phyloP scores from a whole-genome alignment of 2,329 filamentous ascomycete genomes.

The Pseudogymnoascus verrucosus region DNA sequence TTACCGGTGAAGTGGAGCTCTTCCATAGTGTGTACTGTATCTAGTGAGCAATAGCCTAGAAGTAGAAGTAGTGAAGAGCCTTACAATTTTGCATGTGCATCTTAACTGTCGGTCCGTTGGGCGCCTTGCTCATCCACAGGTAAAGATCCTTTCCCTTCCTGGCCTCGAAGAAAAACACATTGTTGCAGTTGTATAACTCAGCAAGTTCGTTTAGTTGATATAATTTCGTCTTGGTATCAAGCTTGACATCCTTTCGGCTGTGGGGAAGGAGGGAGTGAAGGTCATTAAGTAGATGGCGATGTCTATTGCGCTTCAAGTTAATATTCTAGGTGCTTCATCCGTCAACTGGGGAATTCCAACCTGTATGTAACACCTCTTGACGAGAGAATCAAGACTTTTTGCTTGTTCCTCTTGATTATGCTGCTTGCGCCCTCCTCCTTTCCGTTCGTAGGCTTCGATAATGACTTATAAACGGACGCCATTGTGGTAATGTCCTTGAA shows the following conservation, averaged over 20 bases:
- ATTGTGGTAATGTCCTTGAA: slow-evolving; percentile 35
- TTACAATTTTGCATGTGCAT: slow-evolving; percentile 72
- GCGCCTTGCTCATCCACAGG: slow-evolving; percentile 84
- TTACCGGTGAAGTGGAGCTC: slow-evolving; percentile 96
- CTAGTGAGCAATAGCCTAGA: slow-evolving; percentile 16
- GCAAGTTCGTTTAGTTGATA: slow-evolving; percentile 66
- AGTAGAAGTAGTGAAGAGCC: slow-evolving; percentile 17
- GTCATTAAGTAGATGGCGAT: slow-evolving; percentile 88
- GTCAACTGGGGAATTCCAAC: slow-evolving; percentile 36
- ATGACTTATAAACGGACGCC: slow-evolving; percentile 68
- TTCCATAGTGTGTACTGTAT: slow-evolving; percentile 83
- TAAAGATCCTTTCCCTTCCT: slow-evolving; percentile 93
- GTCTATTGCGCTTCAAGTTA: slow-evolving; percentile 43
- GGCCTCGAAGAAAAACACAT: slow-evolving; percentile 90
- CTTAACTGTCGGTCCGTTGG: slow-evolving; percentile 51
- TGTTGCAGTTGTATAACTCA: slow-evolving; percentile 87
- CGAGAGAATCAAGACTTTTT: slow-evolving; percentile 80
- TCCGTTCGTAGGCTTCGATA: slow-evolving; percentile 52
- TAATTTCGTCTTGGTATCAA: slow-evolving; percentile 89
- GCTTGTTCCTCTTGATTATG: slow-evolving; percentile 52
- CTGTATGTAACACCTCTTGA: slow-evolving; percentile 87
- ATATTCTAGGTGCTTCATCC: background rate
- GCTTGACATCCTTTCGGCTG: slow-evolving; percentile 88
- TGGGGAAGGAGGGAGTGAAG: slow-evolving; percentile 84
- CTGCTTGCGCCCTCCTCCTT: slow-evolving; percentile 9